Conservation (phyloP, 805 yeast species). For the Metschnikowia kofuensis region DNA sequence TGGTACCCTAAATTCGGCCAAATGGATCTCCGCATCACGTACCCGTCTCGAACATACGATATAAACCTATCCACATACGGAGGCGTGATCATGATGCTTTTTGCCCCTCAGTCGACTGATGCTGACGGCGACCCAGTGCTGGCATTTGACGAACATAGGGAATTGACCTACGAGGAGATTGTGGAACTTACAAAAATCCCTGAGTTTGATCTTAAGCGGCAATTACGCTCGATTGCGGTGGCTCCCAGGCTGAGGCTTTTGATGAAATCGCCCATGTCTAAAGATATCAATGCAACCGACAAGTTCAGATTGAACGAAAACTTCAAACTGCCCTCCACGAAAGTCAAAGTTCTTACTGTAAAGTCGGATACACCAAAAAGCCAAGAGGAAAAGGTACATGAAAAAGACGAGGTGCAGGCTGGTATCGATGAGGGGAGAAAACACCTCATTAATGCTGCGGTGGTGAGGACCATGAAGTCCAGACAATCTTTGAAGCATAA, state of each 20-base stretch:
- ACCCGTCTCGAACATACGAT: slow-evolving; percentile 68
- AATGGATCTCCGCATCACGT: slow-evolving; percentile 71
- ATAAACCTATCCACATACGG: slow-evolving; percentile 79
- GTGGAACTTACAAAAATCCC: slow-evolving; percentile 68
- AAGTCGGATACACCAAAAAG: slow-evolving; percentile 21
- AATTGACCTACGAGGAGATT: slow-evolving; percentile 61
- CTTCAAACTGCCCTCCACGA: slow-evolving; percentile 64
- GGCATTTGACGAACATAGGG: slow-evolving; percentile 50
- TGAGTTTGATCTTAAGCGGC: slow-evolving; percentile 66
- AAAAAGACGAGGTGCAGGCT: slow-evolving; percentile 52
- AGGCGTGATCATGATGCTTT: slow-evolving; percentile 72
- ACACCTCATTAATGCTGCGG: slow-evolving; percentile 75
- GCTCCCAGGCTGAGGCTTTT: slow-evolving; percentile 80
- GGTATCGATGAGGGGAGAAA: slow-evolving; percentile 60
- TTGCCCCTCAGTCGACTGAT: slow-evolving; percentile 44
- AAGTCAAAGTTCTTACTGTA: slow-evolving; percentile 74
- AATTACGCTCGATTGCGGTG: slow-evolving; percentile 78
- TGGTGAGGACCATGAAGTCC: slow-evolving; percentile 84
- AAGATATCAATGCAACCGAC: slow-evolving; percentile 63
- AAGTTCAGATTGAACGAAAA: slow-evolving; percentile 62
- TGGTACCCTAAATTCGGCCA: slow-evolving; percentile 89
- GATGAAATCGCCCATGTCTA: slow-evolving; percentile 70
- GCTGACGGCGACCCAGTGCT: slow-evolving; percentile 28
- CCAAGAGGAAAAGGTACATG: slow-evolving; percentile 48
- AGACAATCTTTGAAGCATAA: slow-evolving; percentile 60